Evolutionary conservation across 768 basidiomycete species (phyloP), one percentile per base, ranked within the genome.

Genomic region (Leccinum arenicola): DNA sequence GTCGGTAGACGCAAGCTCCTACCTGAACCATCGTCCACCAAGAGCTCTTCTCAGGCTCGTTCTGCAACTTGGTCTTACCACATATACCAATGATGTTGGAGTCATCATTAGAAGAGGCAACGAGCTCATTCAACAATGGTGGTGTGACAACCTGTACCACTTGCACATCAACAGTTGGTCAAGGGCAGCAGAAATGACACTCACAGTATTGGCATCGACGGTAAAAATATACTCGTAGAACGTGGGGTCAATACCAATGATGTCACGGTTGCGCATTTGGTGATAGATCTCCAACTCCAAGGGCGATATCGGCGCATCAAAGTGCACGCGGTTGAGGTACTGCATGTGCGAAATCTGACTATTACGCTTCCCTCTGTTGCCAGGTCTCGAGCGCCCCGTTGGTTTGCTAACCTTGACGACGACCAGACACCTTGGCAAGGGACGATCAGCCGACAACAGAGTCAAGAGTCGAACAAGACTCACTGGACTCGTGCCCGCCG

Each of bases 21-120:
- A 81, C 84, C 76, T 88, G 88, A 58, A 87, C 87, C 86, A 88
- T 88, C 9, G 88, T 89, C 77, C 88, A 89, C 80, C 87, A 85
- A 25, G 87, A 88, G 27, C 80, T 76, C 50, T 85, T 82, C 82
- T 29, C 29, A 29, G 29, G 8, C 65, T 86, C 85, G 66, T 88
- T 88, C 62, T 84, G 83, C 38, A 88, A 72, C 69, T 81, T 84
- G 0, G 87, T 88, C 71, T 88, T 86, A 53, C 87, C 86, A 61
- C 86, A 88, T 54, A 88, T 83, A 54, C 85, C 86, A 55, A 88
- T 84, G 62, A 88, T 84, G 53, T 77, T 76, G 11, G 80, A 79
- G 65, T 88, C 86, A 59, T 87, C 79, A 8, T 84, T 78, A 4
- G 79, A 70, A 47, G 80, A 79, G 4, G 88, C 85, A 35, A 90